A percentile compares a stretch with the other conserved stretches of the same genome.
These are phyloP conservation scores for Podospora pseudocomata DNA, from an alignment of 495 filamentous ascomycete species.

Conservation along the genomic window DNA sequence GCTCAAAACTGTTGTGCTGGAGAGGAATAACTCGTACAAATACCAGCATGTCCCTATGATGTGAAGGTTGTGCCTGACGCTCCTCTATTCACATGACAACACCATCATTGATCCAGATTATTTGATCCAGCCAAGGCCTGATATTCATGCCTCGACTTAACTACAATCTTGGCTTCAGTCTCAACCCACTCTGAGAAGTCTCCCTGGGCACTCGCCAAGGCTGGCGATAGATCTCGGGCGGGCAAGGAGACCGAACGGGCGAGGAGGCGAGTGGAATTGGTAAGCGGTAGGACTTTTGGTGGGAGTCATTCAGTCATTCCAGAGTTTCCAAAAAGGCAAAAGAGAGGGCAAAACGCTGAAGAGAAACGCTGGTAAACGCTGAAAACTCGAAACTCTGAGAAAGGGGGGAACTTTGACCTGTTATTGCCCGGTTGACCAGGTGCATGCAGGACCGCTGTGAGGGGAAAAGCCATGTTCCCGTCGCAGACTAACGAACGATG, in stretches of 20 bases:
- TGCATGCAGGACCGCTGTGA: slow-evolving; percentile 1
- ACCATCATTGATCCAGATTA: neutral
- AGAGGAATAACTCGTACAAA: neutral
- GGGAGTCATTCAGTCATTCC: slow-evolving; percentile 3
- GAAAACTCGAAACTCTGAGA: neutral
- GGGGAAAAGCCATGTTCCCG: slow-evolving; percentile 3
- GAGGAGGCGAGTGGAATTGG: slow-evolving; percentile 2
- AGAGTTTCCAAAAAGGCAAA: neutral
- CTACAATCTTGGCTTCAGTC: slow-evolving; percentile 1
- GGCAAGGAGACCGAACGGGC: slow-evolving; percentile 7
- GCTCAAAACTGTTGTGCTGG: neutral
- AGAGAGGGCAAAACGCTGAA: slow-evolving; percentile 9
- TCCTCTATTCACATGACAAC: neutral
- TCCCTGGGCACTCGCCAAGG: slow-evolving; percentile 8
- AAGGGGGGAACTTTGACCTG: neutral
- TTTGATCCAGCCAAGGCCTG: neutral
- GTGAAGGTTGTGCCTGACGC: neutral
- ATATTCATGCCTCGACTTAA: neutral
- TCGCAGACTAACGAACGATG: slow-evolving; percentile 10
- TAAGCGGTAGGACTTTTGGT: neutral
- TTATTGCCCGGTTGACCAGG: slow-evolving; percentile 1
- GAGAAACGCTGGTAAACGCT: neutral
- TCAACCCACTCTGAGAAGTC: neutral
- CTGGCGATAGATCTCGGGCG: slow-evolving; percentile 2
- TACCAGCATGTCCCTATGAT: neutral